Conservation (phyloP, 345 rosid genomes). For the Salix exigua region DNA sequence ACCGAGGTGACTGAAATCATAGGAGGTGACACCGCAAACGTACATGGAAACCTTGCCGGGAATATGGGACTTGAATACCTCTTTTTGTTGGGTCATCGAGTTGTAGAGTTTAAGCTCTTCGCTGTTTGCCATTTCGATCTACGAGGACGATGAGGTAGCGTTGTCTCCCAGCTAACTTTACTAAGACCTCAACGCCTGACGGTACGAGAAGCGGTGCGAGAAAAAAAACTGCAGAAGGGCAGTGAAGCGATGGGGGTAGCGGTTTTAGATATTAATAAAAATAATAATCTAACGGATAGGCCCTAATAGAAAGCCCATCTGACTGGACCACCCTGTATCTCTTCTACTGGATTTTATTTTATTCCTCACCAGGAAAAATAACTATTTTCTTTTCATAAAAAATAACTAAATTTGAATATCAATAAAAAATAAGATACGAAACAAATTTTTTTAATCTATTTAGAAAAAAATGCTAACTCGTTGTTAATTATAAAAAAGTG, state of each 20-base stretch:
- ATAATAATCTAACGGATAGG: background rate
- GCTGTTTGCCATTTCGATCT: slow-evolving; percentile 13
- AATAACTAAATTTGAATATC: no score
- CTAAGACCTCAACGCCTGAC: background rate
- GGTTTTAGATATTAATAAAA: background rate
- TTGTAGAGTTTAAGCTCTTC: slow-evolving; percentile 52
- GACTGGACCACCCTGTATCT: background rate
- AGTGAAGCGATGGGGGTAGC: background rate
- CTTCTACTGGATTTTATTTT: no score
- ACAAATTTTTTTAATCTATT: no score
- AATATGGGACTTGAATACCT: slow-evolving; percentile 43
- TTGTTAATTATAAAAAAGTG: no score
- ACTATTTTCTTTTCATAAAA: no score
- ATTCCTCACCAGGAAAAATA: no score
- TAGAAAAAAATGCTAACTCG: no score
- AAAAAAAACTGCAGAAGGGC: background rate
- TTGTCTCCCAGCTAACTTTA: background rate
- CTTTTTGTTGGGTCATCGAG: slow-evolving; percentile 63
- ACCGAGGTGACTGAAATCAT: slow-evolving; percentile 83
- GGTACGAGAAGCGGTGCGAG: background rate
- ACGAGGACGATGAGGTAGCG: background rate
- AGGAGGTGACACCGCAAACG: slow-evolving; percentile 88
- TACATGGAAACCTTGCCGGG: slow-evolving; percentile 71
- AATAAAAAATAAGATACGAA: background rate
- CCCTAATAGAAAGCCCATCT: background rate